Evolutionary conservation across 2,329 filamentous ascomycete genomes (phyloP).

Genomic region (Aspergillus quadricinctus): DNA sequence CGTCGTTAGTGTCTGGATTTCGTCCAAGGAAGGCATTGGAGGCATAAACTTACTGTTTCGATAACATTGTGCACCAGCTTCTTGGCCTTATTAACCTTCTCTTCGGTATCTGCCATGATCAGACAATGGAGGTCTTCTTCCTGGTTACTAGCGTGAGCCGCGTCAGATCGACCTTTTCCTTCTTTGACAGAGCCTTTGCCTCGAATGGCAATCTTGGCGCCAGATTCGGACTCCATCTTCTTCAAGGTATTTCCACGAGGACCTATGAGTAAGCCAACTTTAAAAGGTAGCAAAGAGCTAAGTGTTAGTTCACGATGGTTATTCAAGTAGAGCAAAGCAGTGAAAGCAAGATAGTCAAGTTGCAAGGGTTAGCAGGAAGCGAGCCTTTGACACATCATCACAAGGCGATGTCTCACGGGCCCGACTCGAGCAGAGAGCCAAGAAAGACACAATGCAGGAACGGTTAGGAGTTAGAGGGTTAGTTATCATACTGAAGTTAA

Average conservation of each 20-base stretch:
- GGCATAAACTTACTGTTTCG: constrained; percentile 72
- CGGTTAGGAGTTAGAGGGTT: constrained; percentile 87
- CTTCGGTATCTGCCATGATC: constrained; percentile 99
- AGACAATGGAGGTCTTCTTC: constrained; percentile 98
- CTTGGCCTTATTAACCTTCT: constrained; percentile 99
- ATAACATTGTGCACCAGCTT: constrained; percentile 98
- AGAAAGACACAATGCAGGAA: constrained; percentile 40
- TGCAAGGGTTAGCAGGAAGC: constrained; percentile 42
- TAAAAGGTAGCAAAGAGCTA: constrained; percentile 67
- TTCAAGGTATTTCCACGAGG: constrained; percentile 99
- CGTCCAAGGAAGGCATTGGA: neutral
- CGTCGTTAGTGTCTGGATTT: constrained; percentile 23
- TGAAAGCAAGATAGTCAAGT: constrained; percentile 25
- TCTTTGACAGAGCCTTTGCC: constrained; percentile 99
- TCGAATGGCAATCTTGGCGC: constrained; percentile 97
- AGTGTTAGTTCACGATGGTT: constrained; percentile 73
- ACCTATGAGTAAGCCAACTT: constrained; percentile 99
- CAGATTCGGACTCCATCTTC: constrained; percentile 98
- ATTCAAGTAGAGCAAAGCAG: constrained; percentile 18
- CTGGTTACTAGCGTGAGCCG: constrained; percentile 98
- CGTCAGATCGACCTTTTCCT: constrained; percentile 97
- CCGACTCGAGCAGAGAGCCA: constrained; percentile 42
- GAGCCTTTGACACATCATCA: constrained; percentile 33
- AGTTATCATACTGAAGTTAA: constrained; percentile 99
- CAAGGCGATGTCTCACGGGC: constrained; percentile 31